phyloP scores from a whole-genome alignment of 768 basidiomycete species.

The Tulasnella sp. region DNA sequence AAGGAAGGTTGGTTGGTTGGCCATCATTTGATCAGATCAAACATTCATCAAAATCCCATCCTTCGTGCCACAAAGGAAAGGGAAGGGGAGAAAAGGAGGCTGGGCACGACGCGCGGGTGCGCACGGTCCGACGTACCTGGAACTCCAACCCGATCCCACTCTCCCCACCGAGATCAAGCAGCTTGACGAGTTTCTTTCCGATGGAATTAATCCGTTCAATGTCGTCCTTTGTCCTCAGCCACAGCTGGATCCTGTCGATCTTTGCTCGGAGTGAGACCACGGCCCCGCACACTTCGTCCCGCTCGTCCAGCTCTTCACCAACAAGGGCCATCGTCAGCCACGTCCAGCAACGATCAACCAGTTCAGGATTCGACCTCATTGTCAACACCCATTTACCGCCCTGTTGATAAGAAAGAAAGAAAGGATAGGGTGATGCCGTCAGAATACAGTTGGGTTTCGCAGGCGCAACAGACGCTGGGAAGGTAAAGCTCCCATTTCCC shows the following conservation, averaged over 20 bases:
- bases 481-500: not conserved
- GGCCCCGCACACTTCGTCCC: slow-evolving; percentile 63
- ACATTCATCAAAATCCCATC: not conserved
- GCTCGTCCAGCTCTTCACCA: slow-evolving; percentile 65
- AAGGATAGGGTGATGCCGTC: not conserved
- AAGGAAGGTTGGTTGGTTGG: not conserved
- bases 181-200: slow-evolving; percentile 74
- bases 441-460: not conserved
- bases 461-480: not conserved
- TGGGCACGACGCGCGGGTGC: slow-evolving; percentile 5
- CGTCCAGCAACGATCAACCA: slow-evolving; percentile 84
- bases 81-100: not conserved
- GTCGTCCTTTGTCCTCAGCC: slow-evolving; percentile 83
- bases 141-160: slow-evolving; percentile 86
- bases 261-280: slow-evolving; percentile 84
- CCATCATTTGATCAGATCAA: slow-evolving; percentile 13
- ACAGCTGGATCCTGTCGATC: slow-evolving; percentile 86
- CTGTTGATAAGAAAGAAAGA: slow-evolving; percentile 15
- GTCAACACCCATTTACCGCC: slow-evolving; percentile 96
- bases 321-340: slow-evolving; percentile 91
- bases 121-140: slow-evolving; percentile 53
- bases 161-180: slow-evolving; percentile 77
- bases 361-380: slow-evolving; percentile 74
- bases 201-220: slow-evolving; percentile 79
- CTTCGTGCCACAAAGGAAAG: not conserved